Evolutionary conservation across 148 eudicot species (phyloP).

Genomic region (Diospyros lotus): DNA sequence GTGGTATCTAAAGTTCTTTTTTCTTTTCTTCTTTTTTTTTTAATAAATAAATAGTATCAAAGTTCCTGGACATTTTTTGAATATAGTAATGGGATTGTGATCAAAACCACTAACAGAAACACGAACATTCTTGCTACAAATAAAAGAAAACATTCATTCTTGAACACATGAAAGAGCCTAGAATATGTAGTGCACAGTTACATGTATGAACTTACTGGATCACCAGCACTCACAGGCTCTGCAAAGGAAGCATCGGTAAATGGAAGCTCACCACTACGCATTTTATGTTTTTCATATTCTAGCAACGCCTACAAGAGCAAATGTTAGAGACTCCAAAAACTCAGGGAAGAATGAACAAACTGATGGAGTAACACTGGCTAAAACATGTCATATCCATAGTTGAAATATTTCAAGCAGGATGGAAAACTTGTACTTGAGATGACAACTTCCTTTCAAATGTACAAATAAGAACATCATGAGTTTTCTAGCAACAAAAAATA

Average conservation of each 20-base stretch:
- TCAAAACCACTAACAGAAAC: not conserved
- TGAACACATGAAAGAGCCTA: not conserved
- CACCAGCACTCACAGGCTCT: slow-evolving; percentile 28
- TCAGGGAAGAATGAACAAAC: not conserved
- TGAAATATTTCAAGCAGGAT: too few species aligned
- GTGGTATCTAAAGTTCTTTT: not conserved
- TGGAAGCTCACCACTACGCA: slow-evolving; percentile 48
- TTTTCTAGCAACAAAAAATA: not conserved
- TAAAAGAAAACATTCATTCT: too few species aligned
- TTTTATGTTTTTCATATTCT: slow-evolving; percentile 53
- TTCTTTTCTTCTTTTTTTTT: too few species aligned
- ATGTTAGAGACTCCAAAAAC: slow-evolving; percentile 10
- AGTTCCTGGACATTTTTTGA: too few species aligned
- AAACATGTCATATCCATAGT: too few species aligned
- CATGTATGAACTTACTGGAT: slow-evolving; percentile 22
- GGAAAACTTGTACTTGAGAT: too few species aligned
- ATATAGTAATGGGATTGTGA: not conserved
- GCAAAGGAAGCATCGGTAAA: slow-evolving; percentile 32
- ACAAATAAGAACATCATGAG: too few species aligned
- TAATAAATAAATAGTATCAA: too few species aligned
- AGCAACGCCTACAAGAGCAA: slow-evolving; percentile 32
- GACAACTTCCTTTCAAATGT: too few species aligned
- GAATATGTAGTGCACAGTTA: not conserved
- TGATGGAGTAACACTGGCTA: not conserved
- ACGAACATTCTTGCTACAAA: not conserved